These are phyloP conservation scores for Aspergillus ostianus DNA, from an alignment of 495 filamentous ascomycete genomes.

Conservation along the genomic window DNA sequence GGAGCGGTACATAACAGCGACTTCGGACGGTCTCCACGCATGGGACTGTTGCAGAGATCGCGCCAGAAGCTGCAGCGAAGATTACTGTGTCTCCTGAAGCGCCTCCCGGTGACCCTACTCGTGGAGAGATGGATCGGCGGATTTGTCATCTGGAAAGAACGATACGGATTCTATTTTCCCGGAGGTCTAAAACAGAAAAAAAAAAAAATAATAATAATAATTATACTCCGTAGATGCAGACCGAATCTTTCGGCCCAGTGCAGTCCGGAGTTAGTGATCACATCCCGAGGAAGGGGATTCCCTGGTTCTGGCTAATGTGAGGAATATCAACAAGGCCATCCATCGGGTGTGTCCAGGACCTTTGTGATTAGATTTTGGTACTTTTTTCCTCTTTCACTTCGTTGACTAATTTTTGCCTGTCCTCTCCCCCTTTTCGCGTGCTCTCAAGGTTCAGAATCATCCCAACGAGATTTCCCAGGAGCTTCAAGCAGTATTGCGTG, in stretches of 20 bases:
- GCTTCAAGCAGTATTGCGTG: constrained; percentile 8
- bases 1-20: constrained; percentile 6
- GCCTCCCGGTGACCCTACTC: constrained; percentile 35
- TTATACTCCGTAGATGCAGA: background rate
- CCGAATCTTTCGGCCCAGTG: constrained; percentile 21
- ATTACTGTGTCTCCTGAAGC: constrained; percentile 16
- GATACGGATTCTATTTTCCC: constrained; percentile 48
- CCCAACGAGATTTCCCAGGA: background rate
- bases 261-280: constrained; percentile 17
- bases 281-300: constrained; percentile 3
- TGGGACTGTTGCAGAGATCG: constrained; percentile 12
- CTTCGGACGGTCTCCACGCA: constrained; percentile 8
- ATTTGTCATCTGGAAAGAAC: constrained; percentile 40
- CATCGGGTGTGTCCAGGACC: background rate
- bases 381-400: background rate
- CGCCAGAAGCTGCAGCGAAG: constrained; percentile 20
- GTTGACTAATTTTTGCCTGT: background rate
- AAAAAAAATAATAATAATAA: background rate
- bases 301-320: background rate
- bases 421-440: background rate
- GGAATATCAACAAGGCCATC: background rate
- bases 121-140: constrained; percentile 40
- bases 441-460: background rate
- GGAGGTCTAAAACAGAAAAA: constrained; percentile 11
- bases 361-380: background rate